These are phyloP conservation scores for Trichoderma reesei DNA, from an alignment of 495 filamentous ascomycete genomes.

Conservation along the genomic window DNA sequence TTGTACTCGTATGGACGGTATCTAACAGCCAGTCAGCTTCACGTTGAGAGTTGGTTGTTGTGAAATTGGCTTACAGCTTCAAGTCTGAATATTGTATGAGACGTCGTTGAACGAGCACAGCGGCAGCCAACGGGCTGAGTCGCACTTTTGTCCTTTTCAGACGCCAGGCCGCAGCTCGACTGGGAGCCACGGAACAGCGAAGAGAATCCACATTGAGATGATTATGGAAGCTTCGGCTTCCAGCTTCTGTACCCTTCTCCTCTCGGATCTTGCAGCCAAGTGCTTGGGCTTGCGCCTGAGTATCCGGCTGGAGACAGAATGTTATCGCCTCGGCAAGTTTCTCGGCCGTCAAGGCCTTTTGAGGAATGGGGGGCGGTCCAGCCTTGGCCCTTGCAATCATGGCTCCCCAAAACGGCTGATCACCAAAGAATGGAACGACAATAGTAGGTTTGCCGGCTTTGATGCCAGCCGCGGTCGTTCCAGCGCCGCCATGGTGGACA, in stretches of 20 bases:
- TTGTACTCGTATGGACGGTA: constrained; percentile 61
- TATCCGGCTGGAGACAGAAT: constrained; percentile 47
- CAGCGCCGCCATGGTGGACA: constrained; percentile 75
- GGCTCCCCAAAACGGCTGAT: constrained; percentile 75
- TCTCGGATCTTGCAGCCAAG: constrained; percentile 51
- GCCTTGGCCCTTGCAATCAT: constrained; percentile 66
- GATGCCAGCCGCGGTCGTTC: constrained; percentile 70
- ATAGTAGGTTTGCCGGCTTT: constrained; percentile 59
- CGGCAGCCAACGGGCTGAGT: constrained; percentile 60
- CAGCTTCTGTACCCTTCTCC: constrained; percentile 55
- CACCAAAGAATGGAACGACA: constrained; percentile 77
- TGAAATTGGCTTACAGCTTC: constrained; percentile 58
- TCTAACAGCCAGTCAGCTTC: constrained; percentile 29
- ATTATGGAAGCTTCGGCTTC: constrained; percentile 59
- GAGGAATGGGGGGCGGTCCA: constrained; percentile 61
- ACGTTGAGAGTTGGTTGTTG: not conserved
- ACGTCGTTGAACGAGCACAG: constrained; percentile 52
- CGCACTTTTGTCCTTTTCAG: constrained; percentile 51
- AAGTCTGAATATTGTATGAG: constrained; percentile 52
- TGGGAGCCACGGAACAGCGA: constrained; percentile 55
- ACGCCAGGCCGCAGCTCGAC: constrained; percentile 60
- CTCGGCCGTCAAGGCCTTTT: constrained; percentile 54
- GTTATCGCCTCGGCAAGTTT: constrained; percentile 53
- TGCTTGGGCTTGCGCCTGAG: constrained; percentile 43
- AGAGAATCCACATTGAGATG: constrained; percentile 51